These are phyloP conservation scores for Aspergillus novofumigatus DNA, from an alignment of 2,329 filamentous ascomycete species.

Conservation along the genomic window DNA sequence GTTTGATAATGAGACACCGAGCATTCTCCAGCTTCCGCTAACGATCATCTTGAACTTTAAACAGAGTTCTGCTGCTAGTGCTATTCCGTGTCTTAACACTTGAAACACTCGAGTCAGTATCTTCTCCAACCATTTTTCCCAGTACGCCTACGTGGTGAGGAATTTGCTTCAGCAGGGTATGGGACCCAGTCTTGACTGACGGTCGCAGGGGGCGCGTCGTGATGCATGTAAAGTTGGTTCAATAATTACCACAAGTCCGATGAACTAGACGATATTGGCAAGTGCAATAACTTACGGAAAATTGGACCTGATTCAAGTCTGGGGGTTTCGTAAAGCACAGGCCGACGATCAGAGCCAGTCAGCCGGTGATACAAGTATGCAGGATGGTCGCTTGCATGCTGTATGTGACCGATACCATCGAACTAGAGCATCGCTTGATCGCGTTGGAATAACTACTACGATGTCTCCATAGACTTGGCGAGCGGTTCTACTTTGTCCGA, in stretches of 20 bases:
- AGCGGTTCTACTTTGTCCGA: not conserved
- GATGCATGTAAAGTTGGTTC: not conserved
- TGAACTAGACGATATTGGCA: not conserved
- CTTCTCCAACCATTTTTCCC: not conserved
- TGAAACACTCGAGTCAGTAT: not conserved
- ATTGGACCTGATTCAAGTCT: not conserved
- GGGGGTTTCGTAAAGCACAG: constrained; percentile 1
- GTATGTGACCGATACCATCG: constrained; percentile 3
- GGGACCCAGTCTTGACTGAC: not conserved
- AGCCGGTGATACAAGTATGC: not conserved
- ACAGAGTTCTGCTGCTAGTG: not conserved
- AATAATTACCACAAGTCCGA: not conserved
- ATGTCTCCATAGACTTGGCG: not conserved
- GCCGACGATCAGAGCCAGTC: constrained; percentile 1
- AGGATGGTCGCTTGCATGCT: not conserved
- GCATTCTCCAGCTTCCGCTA: not conserved
- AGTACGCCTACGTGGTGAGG: not conserved
- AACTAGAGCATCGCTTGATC: not conserved
- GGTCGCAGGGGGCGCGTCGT: not conserved
- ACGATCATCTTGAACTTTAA: not conserved
- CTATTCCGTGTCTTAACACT: not conserved
- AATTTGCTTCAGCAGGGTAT: not conserved
- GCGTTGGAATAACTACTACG: not conserved
- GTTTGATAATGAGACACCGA: not conserved
- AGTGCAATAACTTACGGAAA: not conserved